These are phyloP conservation scores for Diaporthe citri DNA, from an alignment of 2,329 filamentous ascomycete species.

Conservation along the genomic window DNA sequence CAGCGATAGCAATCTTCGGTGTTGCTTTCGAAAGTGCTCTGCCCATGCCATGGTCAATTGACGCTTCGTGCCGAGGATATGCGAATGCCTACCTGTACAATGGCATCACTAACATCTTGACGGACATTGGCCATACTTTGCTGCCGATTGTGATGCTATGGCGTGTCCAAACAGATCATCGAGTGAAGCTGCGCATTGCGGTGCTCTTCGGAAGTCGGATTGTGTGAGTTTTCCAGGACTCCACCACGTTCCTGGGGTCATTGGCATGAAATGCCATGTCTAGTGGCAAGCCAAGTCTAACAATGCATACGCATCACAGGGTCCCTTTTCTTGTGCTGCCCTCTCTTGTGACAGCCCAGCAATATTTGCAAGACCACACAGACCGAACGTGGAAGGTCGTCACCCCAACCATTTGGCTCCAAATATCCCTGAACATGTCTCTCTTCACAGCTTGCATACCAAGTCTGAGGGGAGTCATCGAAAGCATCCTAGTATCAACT, in stretches of 20 bases:
- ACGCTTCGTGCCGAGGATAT: not conserved
- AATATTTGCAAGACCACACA: not conserved
- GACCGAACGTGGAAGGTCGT: not conserved
- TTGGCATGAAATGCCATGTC: too few relatives aligned
- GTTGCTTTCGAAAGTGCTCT: not conserved
- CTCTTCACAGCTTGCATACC: conserved; percentile 1
- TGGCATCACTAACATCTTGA: not conserved
- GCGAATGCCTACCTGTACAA: not conserved
- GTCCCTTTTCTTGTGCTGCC: not conserved
- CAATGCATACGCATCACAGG: not conserved
- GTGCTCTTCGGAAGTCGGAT: conserved; percentile 6
- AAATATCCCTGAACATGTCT: not conserved
- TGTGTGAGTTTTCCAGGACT: not conserved
- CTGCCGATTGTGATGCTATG: not conserved
- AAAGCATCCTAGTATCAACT: not conserved
- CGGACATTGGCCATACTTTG: not conserved
- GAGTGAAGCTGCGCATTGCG: not conserved
- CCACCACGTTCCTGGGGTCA: too few relatives aligned
- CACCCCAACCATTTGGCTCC: not conserved
- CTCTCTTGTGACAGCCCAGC: not conserved
- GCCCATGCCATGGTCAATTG: not conserved
- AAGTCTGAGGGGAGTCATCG: not conserved
- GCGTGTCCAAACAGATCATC: not conserved
- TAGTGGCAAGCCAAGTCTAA: not conserved
- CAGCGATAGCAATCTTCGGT: not conserved